Conservation (phyloP, 73 alveolate species). For the Tetrahymena thermophila region DNA sequence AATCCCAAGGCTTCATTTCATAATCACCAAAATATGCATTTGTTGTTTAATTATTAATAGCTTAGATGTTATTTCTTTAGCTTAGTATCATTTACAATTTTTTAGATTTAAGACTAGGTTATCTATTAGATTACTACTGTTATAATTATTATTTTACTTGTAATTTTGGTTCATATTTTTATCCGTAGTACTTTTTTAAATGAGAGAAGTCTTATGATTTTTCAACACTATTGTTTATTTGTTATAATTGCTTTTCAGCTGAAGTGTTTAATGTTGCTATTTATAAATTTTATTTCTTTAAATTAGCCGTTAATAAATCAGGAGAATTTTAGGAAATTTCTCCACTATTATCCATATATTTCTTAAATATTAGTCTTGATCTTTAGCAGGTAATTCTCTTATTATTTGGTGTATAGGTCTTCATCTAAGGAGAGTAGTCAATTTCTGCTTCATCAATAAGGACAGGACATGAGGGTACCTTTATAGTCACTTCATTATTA, state of each 20-base stretch:
- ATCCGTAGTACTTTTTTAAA: background rate
- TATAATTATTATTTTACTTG: background rate
- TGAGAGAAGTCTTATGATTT: background rate
- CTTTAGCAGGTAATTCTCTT: background rate
- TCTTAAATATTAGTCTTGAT: background rate
- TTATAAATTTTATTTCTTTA: background rate
- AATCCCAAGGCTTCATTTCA: background rate
- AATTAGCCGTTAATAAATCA: background rate
- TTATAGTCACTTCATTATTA: background rate
- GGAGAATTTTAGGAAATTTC: background rate
- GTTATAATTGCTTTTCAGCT: background rate
- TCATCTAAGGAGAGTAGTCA: background rate
- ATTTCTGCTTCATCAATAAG: background rate
- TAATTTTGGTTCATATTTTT: background rate
- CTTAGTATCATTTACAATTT: background rate
- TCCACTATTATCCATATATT: background rate
- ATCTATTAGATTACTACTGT: background rate
- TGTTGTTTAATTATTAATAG: background rate
- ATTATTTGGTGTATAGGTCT: background rate
- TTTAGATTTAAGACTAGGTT: background rate
- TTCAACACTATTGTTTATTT: background rate
- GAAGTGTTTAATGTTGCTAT: background rate
- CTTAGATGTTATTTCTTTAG: background rate
- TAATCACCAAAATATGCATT: background rate
- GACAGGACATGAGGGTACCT: background rate